phyloP scores from a whole-genome alignment of 2,329 filamentous ascomycete species.

The Pseudogymnoascus sp. region DNA sequence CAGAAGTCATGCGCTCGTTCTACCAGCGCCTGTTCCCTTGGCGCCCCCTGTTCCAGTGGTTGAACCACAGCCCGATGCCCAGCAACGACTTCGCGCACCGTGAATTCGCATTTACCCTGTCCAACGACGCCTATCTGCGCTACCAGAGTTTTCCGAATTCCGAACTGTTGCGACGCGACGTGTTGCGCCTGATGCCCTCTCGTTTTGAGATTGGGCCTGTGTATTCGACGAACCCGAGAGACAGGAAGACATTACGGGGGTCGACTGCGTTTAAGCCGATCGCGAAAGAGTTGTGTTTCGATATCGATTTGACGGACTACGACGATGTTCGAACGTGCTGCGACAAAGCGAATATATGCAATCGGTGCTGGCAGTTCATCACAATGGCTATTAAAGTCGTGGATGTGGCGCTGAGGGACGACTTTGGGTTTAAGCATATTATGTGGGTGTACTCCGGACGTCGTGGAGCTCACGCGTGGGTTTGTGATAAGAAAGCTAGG shows the following conservation, averaged over 20 bases:
- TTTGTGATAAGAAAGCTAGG: slow-evolving; percentile 83
- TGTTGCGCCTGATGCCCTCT: slow-evolving; percentile 77
- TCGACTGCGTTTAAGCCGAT: slow-evolving; percentile 76
- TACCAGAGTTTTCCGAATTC: slow-evolving; percentile 73
- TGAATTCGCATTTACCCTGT: slow-evolving; percentile 93
- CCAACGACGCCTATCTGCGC: slow-evolving; percentile 83
- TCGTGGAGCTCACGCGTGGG: slow-evolving; percentile 95
- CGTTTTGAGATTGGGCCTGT: slow-evolving; percentile 99
- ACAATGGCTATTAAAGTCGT: slow-evolving; percentile 96
- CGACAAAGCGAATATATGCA: slow-evolving; percentile 84
- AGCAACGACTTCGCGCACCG: slow-evolving; percentile 84
- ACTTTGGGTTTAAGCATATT: slow-evolving; percentile 95
- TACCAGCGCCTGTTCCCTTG: slow-evolving; percentile 96
- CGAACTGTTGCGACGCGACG: slow-evolving; percentile 79
- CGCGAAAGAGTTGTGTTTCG: slow-evolving; percentile 92
- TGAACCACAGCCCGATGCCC: slow-evolving; percentile 85
- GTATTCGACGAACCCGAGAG: slow-evolving; percentile 87
- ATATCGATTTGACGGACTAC: slow-evolving; percentile 99
- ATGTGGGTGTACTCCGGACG: slow-evolving; percentile 98
- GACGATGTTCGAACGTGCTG: slow-evolving; percentile 96
- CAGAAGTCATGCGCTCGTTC: slow-evolving; percentile 83
- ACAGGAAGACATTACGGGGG: slow-evolving; percentile 80
- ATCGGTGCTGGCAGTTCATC: slow-evolving; percentile 93
- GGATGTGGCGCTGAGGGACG: slow-evolving; percentile 77
- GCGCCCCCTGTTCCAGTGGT: slow-evolving; percentile 91